phyloP scores from a whole-genome alignment of 768 basidiomycete species.

The Trichaptum fuscoviolaceum region DNA sequence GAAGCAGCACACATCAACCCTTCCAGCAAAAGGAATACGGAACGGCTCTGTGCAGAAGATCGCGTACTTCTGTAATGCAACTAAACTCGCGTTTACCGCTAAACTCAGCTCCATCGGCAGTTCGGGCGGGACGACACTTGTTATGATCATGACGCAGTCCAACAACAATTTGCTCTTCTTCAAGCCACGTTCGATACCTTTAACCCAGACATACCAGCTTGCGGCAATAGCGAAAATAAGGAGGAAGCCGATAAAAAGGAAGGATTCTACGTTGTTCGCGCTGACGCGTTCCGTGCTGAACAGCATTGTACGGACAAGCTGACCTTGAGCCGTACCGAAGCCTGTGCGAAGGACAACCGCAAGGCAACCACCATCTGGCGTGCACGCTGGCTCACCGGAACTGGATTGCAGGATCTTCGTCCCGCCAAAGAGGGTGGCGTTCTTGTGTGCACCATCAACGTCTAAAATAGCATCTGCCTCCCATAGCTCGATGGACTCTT shows the following conservation, averaged over 20 bases:
- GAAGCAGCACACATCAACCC: constrained; percentile 97
- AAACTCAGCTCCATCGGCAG: constrained; percentile 96
- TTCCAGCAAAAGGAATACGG: constrained; percentile 92
- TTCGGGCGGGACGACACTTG: constrained; percentile 96
- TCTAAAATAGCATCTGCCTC: constrained; percentile 73
- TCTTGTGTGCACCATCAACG: constrained; percentile 82
- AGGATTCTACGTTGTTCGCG: constrained; percentile 92
- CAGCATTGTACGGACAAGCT: constrained; percentile 97
- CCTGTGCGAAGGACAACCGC: constrained; percentile 92
- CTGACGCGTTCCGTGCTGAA: constrained; percentile 96
- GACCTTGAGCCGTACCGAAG: constrained; percentile 96
- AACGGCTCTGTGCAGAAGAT: constrained; percentile 99
- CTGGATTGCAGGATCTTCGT: constrained; percentile 94
- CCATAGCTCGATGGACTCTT: constrained; percentile 88
- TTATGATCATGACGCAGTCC: constrained; percentile 94
- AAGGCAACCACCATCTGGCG: constrained; percentile 90
- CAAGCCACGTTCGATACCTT: constrained; percentile 90
- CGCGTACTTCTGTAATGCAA: constrained; percentile 88
- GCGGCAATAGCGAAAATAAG: constrained; percentile 97
- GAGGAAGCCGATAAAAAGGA: constrained; percentile 97
- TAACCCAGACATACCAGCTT: constrained; percentile 97
- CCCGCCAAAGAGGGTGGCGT: constrained; percentile 86
- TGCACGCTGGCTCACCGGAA: constrained; percentile 43
- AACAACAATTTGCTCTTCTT: constrained; percentile 93
- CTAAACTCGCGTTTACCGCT: constrained; percentile 92